Percentiles rank a stretch among this genome's conserved stretches.
phyloP scores from a whole-genome alignment of 2,329 filamentous ascomycete species.

The Ceratocystis destructans region DNA sequence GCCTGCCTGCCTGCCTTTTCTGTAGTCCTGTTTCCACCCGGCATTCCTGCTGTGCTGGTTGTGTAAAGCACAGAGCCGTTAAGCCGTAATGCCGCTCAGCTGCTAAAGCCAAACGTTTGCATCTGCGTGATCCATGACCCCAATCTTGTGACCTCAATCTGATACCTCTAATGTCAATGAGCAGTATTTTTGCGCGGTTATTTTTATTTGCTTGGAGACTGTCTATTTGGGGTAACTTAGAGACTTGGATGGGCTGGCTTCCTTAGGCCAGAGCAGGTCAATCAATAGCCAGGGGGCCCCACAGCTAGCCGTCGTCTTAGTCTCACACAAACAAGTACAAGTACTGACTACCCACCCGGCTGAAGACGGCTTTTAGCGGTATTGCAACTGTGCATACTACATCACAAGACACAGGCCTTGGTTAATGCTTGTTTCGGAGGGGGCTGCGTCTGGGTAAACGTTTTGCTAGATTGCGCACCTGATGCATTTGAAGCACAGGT shows the following conservation, averaged over 20 bases:
- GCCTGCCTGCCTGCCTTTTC: not conserved
- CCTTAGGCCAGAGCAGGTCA: too few species aligned
- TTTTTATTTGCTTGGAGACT: not conserved
- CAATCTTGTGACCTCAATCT: not conserved
- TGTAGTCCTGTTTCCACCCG: not conserved
- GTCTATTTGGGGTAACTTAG: constrained; percentile 20
- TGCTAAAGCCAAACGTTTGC: too few species aligned
- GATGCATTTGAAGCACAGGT: not conserved
- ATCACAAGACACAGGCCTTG: not conserved
- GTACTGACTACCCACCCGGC: constrained; percentile 22
- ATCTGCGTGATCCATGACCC: not conserved
- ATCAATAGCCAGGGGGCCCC: too few species aligned
- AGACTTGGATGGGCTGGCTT: too few species aligned
- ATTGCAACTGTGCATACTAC: constrained; percentile 16
- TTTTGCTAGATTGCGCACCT: not conserved
- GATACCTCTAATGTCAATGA: not conserved
- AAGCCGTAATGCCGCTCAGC: not conserved
- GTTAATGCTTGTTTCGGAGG: not conserved
- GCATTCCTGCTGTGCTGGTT: not conserved
- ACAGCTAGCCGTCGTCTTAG: too few species aligned
- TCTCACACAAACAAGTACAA: not conserved
- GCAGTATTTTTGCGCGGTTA: not conserved
- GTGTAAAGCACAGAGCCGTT: not conserved
- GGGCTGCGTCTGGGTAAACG: not conserved
- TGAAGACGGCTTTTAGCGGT: constrained; percentile 35